Percentiles rank a stretch among this genome's conserved stretches.
Evolutionary conservation across 345 rosid species (phyloP).

Genomic region (Eucalyptus albens): DNA sequence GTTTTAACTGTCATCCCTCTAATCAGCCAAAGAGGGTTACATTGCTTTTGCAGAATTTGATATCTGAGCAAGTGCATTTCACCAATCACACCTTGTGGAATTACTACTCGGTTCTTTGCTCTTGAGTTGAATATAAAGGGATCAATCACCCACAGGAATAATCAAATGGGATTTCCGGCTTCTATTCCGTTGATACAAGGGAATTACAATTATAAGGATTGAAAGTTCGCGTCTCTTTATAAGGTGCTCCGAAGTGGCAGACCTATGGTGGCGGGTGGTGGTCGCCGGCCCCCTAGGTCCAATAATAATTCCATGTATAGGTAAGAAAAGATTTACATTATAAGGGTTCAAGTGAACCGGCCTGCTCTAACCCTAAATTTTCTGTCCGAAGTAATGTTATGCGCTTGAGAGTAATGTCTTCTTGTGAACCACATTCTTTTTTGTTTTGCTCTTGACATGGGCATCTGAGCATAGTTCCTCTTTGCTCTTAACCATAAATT

Average conservation of each 20-base stretch:
- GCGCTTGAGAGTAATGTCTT: background rate
- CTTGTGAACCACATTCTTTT: background rate
- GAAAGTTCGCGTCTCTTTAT: background rate
- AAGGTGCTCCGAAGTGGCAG: background rate
- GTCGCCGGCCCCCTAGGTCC: background rate
- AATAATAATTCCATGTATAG: background rate
- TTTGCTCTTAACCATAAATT: background rate
- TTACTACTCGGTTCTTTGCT: background rate
- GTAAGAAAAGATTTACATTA: background rate
- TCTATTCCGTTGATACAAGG: background rate
- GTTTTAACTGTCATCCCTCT: background rate
- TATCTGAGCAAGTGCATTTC: background rate
- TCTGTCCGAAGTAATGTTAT: background rate
- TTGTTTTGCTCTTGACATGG: background rate
- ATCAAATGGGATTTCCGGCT: background rate
- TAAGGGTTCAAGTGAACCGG: background rate
- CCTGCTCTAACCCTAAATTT: background rate
- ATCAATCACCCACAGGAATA: background rate
- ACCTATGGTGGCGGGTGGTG: background rate
- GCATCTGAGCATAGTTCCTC: background rate
- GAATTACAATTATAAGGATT: background rate
- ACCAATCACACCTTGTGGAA: background rate
- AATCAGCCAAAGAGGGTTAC: background rate
- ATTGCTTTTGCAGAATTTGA: background rate
- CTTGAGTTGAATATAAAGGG: background rate